A percentile compares a stretch with the other conserved stretches of the same genome.
phyloP scores from a whole-genome alignment of 2,329 filamentous ascomycete genomes.

The Venturia effusa region DNA sequence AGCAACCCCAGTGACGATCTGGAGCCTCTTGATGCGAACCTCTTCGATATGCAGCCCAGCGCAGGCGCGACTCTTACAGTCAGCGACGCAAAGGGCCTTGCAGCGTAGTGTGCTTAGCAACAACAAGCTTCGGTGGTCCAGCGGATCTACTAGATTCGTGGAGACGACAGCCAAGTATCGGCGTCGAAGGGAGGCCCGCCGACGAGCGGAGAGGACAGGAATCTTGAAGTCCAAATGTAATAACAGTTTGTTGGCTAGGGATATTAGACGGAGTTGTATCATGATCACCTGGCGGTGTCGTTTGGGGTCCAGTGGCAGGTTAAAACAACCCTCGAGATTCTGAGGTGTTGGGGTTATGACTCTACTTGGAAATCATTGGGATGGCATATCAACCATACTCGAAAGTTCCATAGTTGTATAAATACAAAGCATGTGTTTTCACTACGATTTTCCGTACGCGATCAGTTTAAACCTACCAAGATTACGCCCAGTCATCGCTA shows the following conservation, averaged over 20 bases:
- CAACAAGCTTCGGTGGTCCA: neutral
- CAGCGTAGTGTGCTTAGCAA: constrained; percentile 23
- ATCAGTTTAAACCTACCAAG: no score
- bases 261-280: constrained; percentile 2
- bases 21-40: constrained; percentile 29
- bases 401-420: neutral
- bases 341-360: neutral
- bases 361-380: neutral
- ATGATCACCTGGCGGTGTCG: neutral
- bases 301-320: neutral
- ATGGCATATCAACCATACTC: no score
- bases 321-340: neutral
- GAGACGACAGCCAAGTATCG: neutral
- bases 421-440: no score
- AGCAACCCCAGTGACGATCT: constrained; percentile 19
- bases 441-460: no score
- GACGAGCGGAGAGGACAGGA: neutral
- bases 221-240: neutral
- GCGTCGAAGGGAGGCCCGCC: neutral
- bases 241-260: neutral
- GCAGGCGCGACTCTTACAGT: constrained; percentile 31
- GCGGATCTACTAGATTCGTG: neutral
- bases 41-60: constrained; percentile 34
- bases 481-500: no score
- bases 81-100: constrained; percentile 37